phyloP scores from a whole-genome alignment of 192 early-diverging fungal genomes.

The Nowakowskiella sp. region DNA sequence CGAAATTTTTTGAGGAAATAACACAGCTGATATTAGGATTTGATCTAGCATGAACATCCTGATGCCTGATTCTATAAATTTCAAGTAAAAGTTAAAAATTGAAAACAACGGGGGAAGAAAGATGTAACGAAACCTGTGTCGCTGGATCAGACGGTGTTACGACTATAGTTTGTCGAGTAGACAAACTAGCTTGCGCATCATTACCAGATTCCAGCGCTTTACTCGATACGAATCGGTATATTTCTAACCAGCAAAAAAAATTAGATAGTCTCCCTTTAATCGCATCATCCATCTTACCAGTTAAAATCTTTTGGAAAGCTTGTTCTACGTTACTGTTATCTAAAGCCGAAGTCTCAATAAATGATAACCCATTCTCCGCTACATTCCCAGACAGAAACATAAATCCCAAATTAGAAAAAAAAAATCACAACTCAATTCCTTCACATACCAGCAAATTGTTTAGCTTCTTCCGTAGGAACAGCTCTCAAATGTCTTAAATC shows the following conservation, averaged over 20 bases:
- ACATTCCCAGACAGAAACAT: too few relatives aligned
- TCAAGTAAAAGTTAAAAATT: too few relatives aligned
- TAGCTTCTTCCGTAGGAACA: conserved; percentile 96
- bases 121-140: too few relatives aligned
- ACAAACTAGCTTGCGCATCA: conserved; percentile 38
- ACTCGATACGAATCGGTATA: conserved; percentile 94
- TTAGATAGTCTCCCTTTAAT: not conserved
- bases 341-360: conserved; percentile 98
- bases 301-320: conserved; percentile 90
- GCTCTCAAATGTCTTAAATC: conserved; percentile 94
- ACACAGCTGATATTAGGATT: too few relatives aligned
- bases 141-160: too few relatives aligned
- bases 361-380: conserved; percentile 88
- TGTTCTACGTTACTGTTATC: conserved; percentile 94
- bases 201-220: conserved; percentile 81
- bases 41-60: too few relatives aligned
- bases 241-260: conserved; percentile 49
- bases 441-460: conserved; percentile 86
- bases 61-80: too few relatives aligned
- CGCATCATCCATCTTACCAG: conserved; percentile 43
- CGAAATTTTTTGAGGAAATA: too few relatives aligned
- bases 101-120: too few relatives aligned
- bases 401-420: too few relatives aligned
- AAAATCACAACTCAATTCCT: not conserved
- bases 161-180: too few relatives aligned